Base-by-base conservation (phyloP, 2,329 filamentous ascomycete species). In the Aaosphaeria pasadenensis region DNA sequence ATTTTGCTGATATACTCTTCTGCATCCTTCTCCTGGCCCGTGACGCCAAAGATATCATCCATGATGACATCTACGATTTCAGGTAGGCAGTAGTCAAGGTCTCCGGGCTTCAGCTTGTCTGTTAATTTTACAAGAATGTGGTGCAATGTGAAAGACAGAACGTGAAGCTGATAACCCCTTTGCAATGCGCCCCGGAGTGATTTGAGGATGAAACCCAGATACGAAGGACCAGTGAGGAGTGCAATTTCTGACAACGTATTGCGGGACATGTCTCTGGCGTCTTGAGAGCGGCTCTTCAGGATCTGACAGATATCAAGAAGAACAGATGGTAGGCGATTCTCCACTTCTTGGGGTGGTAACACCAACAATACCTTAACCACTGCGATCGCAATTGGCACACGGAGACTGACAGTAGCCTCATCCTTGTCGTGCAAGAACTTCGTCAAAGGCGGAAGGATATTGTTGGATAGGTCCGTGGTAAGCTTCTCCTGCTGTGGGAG, bases 31-130 rank as follows among this genome's bases (percentile, higher is more conserved):
- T 99, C 92, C 72, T 96, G 88, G 2, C 94, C 94, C 32, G 88
- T 87, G 5, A 85, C 83, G 30, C 95, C 95, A 64, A 99, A 99
- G 9, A 95, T 94, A 65, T 99, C 95, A 62, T 99, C 94, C 89
- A 99, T 94, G 54, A 97, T 86, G 39, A 99, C 83, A 1, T 83
- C 80, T 41, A 95, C 85, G 39, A 97, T 84, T 7, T 87, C 80
- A 3, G 81, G 75, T 6, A 96, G 76, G 62, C 91, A 96, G 64
- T 96, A 91, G 63, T 99, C 90, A 30, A 99, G 75, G 58, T 92
- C 90, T 28, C 95, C 94, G 13, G 90, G 85, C 38, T 83, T 77
- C 60, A 90, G 88, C 2, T 83, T 78, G 7, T 89, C 86, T 7
- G 87, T 83, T 6, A 86, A 83, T 5, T 84, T 80, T 7, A 96